Percentiles rank a stretch among this genome's conserved stretches.
Evolutionary conservation across 345 rosid species (phyloP).

Genomic region (Eucalyptus dawsonii): DNA sequence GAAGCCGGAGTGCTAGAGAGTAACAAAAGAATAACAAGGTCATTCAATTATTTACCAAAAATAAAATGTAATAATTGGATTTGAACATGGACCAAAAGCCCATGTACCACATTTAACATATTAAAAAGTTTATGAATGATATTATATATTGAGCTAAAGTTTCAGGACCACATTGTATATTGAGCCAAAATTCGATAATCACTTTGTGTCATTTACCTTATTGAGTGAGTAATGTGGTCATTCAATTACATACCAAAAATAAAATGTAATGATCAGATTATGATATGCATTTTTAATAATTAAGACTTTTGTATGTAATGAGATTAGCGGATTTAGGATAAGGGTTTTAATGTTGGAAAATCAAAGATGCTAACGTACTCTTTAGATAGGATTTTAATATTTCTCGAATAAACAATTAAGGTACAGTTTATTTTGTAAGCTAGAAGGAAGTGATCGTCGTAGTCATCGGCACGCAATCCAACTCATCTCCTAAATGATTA

Average conservation of each 20-base stretch:
- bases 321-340: not conserved
- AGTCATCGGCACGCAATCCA: not conserved
- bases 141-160: too few relatives aligned
- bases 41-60: not conserved
- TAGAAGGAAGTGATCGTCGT: not conserved
- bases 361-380: not conserved
- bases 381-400: not conserved
- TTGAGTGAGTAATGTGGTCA: not conserved
- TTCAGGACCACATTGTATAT: accelerated
- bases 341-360: not conserved
- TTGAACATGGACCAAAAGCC: not conserved
- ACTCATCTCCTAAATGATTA: not conserved
- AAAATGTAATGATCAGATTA: not conserved
- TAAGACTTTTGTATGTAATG: not conserved
- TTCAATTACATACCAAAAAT: not conserved
- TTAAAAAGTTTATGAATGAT: too few relatives aligned
- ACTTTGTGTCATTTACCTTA: not conserved
- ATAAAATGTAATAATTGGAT: not conserved
- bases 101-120: not conserved
- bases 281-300: not conserved
- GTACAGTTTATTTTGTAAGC: not conserved
- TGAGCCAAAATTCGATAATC: too few relatives aligned
- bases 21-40: not conserved
- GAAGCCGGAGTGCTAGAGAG: not conserved
- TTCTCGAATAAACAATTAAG: not conserved